These are phyloP conservation scores for Fagus crenata DNA, from an alignment of 306 rosid species.

Conservation along the genomic window DNA sequence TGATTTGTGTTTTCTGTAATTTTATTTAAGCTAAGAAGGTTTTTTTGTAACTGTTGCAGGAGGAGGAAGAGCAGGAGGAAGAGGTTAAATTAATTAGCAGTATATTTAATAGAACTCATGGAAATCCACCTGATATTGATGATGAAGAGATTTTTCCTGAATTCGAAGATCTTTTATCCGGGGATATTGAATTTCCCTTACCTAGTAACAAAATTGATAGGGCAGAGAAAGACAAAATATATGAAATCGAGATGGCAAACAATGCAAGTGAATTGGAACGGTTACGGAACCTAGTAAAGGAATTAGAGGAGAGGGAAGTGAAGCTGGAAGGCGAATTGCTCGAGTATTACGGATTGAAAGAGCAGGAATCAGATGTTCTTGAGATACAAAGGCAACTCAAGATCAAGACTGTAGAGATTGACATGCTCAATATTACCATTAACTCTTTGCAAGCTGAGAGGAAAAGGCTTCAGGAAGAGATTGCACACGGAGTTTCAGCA, in stretches of 20 bases:
- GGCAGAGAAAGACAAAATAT: conserved; percentile 51
- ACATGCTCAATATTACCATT: conserved; percentile 73
- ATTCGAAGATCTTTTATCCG: conserved; percentile 70
- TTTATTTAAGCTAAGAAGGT: conserved; percentile 21
- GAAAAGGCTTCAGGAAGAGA: conserved; percentile 79
- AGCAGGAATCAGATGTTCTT: conserved; percentile 63
- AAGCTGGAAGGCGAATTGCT: conserved; percentile 90
- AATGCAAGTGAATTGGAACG: conserved; percentile 76
- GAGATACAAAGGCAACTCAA: conserved; percentile 78
- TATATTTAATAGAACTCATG: conserved; percentile 58
- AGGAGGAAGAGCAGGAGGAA: conserved; percentile 74
- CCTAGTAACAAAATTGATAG: conserved; percentile 35
- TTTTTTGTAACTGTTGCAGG: conserved; percentile 40
- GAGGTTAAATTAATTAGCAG: conserved; percentile 78
- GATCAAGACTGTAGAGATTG: conserved; percentile 71
- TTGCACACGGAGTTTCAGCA: conserved; percentile 47
- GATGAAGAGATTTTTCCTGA: conserved; percentile 76
- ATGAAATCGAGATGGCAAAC: conserved; percentile 76
- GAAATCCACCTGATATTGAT: conserved; percentile 40
- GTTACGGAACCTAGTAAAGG: conserved; percentile 60
- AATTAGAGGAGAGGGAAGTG: conserved; percentile 93
- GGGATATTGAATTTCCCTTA: conserved; percentile 80
- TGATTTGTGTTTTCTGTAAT: background rate
- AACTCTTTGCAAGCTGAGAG: conserved; percentile 86
- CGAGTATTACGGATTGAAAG: conserved; percentile 80